Conservation (phyloP, 768 basidiomycete genomes). For the Xerocomellus dryophilus region DNA sequence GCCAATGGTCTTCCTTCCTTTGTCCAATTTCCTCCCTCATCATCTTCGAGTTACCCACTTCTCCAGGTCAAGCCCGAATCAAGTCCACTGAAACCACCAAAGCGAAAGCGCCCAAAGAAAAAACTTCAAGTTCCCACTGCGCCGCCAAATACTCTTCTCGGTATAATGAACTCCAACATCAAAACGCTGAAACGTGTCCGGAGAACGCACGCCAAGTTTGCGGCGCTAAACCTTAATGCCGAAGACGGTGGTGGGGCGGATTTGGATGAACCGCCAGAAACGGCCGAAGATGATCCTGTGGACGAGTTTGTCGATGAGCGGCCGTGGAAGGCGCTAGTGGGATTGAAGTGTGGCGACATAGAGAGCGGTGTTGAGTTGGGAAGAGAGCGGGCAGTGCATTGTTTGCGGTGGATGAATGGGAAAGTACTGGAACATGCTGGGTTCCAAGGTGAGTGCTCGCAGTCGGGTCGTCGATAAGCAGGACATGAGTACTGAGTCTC, state of each 20-base stretch:
- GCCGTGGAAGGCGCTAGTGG: constrained; percentile 47
- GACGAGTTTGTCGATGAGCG: constrained; percentile 51
- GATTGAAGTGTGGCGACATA: constrained; percentile 10
- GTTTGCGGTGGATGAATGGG: constrained; percentile 65
- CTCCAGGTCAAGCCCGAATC: constrained; percentile 13
- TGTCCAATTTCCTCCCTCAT: constrained; percentile 32
- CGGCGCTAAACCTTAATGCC: constrained; percentile 45
- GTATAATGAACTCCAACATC: constrained; percentile 73
- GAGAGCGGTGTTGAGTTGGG: constrained; percentile 51
- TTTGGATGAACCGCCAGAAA: constrained; percentile 35
- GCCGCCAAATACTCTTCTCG: constrained; percentile 50
- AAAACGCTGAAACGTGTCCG: constrained; percentile 70
- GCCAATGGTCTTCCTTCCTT: constrained; percentile 63
- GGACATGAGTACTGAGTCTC: constrained; percentile 3
- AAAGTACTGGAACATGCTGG: constrained; percentile 88
- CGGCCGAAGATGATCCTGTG: constrained; percentile 28
- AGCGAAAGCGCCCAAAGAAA: constrained; percentile 28
- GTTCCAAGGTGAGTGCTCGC: constrained; percentile 71
- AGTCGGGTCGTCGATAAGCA: not conserved
- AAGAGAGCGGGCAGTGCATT: constrained; percentile 56
- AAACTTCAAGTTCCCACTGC: constrained; percentile 13
- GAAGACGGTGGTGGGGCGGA: constrained; percentile 36
- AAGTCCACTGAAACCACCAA: constrained; percentile 6
- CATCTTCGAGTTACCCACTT: constrained; percentile 4
- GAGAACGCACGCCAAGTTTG: constrained; percentile 69